Evolutionary conservation across 1,284 basidiomycete genomes (phyloP).

Genomic region (Fomitopsis betulina): DNA sequence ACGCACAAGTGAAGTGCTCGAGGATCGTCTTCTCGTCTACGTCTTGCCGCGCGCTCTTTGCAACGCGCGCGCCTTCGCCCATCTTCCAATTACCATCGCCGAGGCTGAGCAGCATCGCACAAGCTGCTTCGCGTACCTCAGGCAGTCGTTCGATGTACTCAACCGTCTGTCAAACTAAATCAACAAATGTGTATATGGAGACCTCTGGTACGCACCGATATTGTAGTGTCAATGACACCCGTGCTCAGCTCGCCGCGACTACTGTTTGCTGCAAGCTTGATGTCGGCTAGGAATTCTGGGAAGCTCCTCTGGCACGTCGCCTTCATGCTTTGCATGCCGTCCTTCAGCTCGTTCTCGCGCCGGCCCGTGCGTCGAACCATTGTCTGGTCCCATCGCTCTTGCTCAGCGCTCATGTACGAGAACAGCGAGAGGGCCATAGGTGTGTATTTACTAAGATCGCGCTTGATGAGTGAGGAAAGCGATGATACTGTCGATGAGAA

Average conservation of each 20-base stretch:
- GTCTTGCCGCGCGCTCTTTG: constrained; percentile 44
- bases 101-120: constrained; percentile 57
- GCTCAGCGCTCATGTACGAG: constrained; percentile 46
- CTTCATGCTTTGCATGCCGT: constrained; percentile 58
- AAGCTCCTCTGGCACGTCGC: constrained; percentile 72
- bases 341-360: constrained; percentile 66
- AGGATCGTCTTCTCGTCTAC: constrained; percentile 56
- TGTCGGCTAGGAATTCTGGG: constrained; percentile 73
- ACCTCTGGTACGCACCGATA: constrained; percentile 41
- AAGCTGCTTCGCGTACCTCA: constrained; percentile 61
- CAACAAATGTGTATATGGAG: not conserved
- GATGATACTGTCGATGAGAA: constrained; percentile 60
- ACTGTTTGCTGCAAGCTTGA: constrained; percentile 55
- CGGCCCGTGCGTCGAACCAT: constrained; percentile 41
- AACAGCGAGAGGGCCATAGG: constrained; percentile 76
- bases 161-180: constrained; percentile 42
- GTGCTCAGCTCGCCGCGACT: constrained; percentile 49
- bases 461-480: constrained; percentile 68
- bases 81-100: constrained; percentile 87
- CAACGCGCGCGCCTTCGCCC: constrained; percentile 71
- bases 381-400: constrained; percentile 64
- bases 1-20: constrained; percentile 71
- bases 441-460: constrained; percentile 77
- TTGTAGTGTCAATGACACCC: constrained; percentile 57
- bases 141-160: constrained; percentile 66